Conservation (phyloP, 768 basidiomycete species). For the Tulasnella sp. region DNA sequence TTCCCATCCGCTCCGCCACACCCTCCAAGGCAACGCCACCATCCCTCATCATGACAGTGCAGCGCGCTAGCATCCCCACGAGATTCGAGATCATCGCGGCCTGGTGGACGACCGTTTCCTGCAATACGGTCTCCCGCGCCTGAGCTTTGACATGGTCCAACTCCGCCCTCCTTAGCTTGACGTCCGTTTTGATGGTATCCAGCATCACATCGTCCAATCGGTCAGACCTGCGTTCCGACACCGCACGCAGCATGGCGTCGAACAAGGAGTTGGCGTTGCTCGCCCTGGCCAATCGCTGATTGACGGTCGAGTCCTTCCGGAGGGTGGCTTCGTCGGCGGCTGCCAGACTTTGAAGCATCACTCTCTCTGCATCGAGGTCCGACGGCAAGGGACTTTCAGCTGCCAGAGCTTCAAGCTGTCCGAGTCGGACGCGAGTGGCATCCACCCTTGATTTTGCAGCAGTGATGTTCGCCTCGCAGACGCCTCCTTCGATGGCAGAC, state of each 20-base stretch:
- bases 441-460: constrained; percentile 59
- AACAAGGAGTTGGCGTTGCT: constrained; percentile 71
- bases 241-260: constrained; percentile 75
- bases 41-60: constrained; percentile 60
- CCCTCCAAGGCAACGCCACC: constrained; percentile 35
- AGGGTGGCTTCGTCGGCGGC: constrained; percentile 58
- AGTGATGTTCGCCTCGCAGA: constrained; percentile 55
- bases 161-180: constrained; percentile 49
- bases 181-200: constrained; percentile 62
- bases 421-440: constrained; percentile 50
- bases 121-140: constrained; percentile 52
- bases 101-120: constrained; percentile 50
- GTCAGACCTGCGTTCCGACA: constrained; percentile 67
- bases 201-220: constrained; percentile 59
- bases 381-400: constrained; percentile 31
- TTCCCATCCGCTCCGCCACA: constrained; percentile 16
- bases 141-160: constrained; percentile 60
- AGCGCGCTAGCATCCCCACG: constrained; percentile 71
- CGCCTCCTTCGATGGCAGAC: constrained; percentile 64
- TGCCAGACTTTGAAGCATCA: constrained; percentile 53
- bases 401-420: constrained; percentile 31
- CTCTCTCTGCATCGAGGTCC: constrained; percentile 62
- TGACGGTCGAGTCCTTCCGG: constrained; percentile 46
- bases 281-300: constrained; percentile 49
- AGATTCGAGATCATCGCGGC: constrained; percentile 55